These are phyloP conservation scores for Nigrospora osmanthi DNA, from an alignment of 2,329 filamentous ascomycete species.

Conservation along the genomic window DNA sequence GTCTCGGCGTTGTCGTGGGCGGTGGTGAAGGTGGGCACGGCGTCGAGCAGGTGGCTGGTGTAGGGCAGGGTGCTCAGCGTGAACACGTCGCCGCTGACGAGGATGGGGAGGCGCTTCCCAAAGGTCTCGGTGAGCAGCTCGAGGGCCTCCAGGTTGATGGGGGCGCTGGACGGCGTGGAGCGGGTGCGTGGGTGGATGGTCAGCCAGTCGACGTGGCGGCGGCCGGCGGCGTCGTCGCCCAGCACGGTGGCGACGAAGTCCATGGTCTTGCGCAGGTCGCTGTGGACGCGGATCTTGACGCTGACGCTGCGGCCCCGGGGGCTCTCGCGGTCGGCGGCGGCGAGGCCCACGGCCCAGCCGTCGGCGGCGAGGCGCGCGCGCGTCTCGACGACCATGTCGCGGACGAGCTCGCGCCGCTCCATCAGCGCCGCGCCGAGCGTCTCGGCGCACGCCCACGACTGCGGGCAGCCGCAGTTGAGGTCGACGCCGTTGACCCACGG, in stretches of 20 bases:
- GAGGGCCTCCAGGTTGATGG: slow-evolving; percentile 56
- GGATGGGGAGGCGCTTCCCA: slow-evolving; percentile 47
- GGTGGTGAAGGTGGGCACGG: slow-evolving; percentile 15
- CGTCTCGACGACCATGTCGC: slow-evolving; percentile 54
- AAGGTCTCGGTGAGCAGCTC: slow-evolving; percentile 44
- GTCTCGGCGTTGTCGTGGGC: neutral
- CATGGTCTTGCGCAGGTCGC: slow-evolving; percentile 51
- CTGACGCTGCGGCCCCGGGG: slow-evolving; percentile 50
- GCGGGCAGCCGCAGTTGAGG: slow-evolving; percentile 67
- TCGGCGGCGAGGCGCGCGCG: slow-evolving; percentile 40
- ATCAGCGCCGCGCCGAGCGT: slow-evolving; percentile 63
- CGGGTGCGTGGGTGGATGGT: slow-evolving; percentile 63
- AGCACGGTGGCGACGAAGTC: slow-evolving; percentile 58
- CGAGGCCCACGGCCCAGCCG: slow-evolving; percentile 41
- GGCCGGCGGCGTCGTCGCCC: slow-evolving; percentile 27
- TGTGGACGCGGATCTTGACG: slow-evolving; percentile 63
- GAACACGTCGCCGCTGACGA: slow-evolving; percentile 65
- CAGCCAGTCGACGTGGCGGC: slow-evolving; percentile 56
- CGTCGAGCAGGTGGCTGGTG: slow-evolving; percentile 21
- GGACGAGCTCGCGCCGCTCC: slow-evolving; percentile 56
- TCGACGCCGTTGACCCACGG: slow-evolving; percentile 59
- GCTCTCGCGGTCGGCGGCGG: slow-evolving; percentile 32
- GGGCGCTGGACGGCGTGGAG: slow-evolving; percentile 50
- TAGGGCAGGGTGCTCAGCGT: slow-evolving; percentile 43
- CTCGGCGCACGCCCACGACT: slow-evolving; percentile 64